These are phyloP conservation scores for Geum urbanum DNA, from an alignment of 306 rosid genomes.

Conservation along the genomic window DNA sequence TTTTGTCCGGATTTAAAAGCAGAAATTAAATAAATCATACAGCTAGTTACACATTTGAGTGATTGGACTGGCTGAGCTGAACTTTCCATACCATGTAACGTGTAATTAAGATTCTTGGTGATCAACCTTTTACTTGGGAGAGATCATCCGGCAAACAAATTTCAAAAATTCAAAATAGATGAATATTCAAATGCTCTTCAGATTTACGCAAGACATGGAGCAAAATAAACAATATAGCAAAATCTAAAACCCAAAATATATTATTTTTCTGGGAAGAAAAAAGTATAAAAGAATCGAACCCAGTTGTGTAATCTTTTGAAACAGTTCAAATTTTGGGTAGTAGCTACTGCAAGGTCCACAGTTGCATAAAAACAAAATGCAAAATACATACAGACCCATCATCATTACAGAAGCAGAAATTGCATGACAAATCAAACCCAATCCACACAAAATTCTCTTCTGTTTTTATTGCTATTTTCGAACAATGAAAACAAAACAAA, in stretches of 20 bases:
- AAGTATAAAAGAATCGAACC: background rate
- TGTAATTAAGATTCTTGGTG: background rate
- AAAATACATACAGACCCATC: too few relatives aligned
- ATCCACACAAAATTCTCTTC: background rate
- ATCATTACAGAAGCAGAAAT: background rate
- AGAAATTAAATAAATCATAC: background rate
- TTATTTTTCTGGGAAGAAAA: background rate
- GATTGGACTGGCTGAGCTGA: slow-evolving; percentile 8
- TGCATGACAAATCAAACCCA: slow-evolving; percentile 1
- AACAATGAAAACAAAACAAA: background rate
- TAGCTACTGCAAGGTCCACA: background rate
- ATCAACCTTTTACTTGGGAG: background rate
- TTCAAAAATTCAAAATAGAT: background rate
- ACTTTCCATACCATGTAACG: background rate
- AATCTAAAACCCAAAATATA: slow-evolving; percentile 1
- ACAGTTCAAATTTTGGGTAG: too few relatives aligned
- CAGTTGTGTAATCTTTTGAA: background rate
- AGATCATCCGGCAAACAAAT: background rate
- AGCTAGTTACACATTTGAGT: background rate
- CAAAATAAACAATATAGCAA: slow-evolving; percentile 1
- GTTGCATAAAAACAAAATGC: background rate
- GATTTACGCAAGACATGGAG: slow-evolving; percentile 13
- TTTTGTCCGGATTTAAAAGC: background rate
- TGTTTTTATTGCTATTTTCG: background rate
- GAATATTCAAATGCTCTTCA: background rate